Evolutionary conservation across 768 basidiomycete genomes (phyloP).

Genomic region (Cystofilobasidium ferigula): DNA sequence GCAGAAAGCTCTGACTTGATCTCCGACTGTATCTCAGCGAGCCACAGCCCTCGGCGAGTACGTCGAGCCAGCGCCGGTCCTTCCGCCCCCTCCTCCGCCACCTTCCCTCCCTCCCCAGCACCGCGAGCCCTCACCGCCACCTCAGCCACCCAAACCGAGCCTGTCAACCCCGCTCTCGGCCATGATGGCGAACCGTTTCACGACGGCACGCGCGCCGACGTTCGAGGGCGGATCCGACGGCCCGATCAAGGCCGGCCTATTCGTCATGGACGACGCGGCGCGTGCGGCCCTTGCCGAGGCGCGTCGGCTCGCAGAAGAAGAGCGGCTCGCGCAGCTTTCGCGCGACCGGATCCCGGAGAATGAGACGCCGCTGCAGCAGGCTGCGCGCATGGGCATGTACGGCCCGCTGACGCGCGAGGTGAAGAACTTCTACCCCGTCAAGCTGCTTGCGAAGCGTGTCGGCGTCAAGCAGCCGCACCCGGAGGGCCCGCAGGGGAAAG

Average conservation of each 20-base stretch:
- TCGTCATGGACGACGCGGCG: conserved; percentile 32
- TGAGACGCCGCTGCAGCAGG: conserved; percentile 64
- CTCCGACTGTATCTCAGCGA: conserved; percentile 45
- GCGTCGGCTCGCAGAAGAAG: conserved; percentile 38
- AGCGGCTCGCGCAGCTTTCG: conserved; percentile 39
- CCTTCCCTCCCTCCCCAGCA: conserved; percentile 42
- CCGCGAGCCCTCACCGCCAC: conserved; percentile 47
- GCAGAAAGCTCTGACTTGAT: neutral
- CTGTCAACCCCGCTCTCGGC: conserved; percentile 70
- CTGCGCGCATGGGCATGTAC: conserved; percentile 79
- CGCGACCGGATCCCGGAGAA: conserved; percentile 42
- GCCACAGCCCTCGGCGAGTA: conserved; percentile 74
- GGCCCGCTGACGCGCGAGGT: conserved; percentile 72
- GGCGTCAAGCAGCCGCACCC: conserved; percentile 79
- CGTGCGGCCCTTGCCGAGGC: conserved; percentile 33
- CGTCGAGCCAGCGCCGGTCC: conserved; percentile 38
- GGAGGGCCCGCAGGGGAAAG: conserved; percentile 35
- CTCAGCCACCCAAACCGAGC: conserved; percentile 73
- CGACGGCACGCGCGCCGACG: conserved; percentile 48
- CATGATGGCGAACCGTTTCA: conserved; percentile 92
- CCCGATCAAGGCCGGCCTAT: conserved; percentile 39
- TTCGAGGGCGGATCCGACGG: conserved; percentile 34
- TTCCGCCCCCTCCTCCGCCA: conserved; percentile 60
- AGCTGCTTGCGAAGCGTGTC: conserved; percentile 82
- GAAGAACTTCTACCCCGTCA: conserved; percentile 66